Base-by-base conservation (phyloP, 768 basidiomycete genomes). In the Lentinula sp. region DNA sequence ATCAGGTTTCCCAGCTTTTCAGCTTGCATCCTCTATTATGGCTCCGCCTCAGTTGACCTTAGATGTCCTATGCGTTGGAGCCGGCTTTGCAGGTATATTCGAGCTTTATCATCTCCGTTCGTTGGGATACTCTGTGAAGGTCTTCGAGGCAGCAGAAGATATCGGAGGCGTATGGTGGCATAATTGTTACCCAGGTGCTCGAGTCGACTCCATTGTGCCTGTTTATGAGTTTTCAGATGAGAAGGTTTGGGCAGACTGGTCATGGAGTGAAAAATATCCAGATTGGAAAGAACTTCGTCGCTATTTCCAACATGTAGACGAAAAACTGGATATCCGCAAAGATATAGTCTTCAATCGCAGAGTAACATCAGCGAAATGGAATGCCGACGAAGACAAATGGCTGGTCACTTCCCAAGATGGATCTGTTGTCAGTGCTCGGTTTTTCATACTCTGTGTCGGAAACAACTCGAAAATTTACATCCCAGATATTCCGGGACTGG, bases 121-220 rank as follows among this genome's bases (percentile, higher is more conserved):
- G 2, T 23, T 54, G 37, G 60, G 60, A 28, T 61, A 32, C n/a
- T 21, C 37, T 13, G 51, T 61, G 1, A 54, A 61, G 34, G 51
- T 56, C 31, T 61, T 55, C 45, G 60, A 61, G 48, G 68, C 69
- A 2, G 70, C 62, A 1, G 55, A 61, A 43, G 57, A 62, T 32
- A 40, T 71, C 2, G 70, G 70, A 4, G 70, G 70, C 0, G 67
- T 66, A 3, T 71, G 70, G 70, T 68, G 51, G 32, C 42, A 37
- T 52, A 71, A 71, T 56, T 64, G 68, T 35, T 71, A 71, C 52
- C 69, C 70, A 5, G 70, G 70, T 23, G 67, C 68, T 4, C 69
- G 69, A 13, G 70, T 71, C 40, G 70, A 71, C 61, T 67, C 69
- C 15, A 67, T 67, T 11, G 70, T 64, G n/a, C 65, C 53, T 31